Percentiles rank a stretch among this genome's conserved stretches.
Evolutionary conservation across 106 monocot species (phyloP).

Genomic region (Dioscorea dumetorum): DNA sequence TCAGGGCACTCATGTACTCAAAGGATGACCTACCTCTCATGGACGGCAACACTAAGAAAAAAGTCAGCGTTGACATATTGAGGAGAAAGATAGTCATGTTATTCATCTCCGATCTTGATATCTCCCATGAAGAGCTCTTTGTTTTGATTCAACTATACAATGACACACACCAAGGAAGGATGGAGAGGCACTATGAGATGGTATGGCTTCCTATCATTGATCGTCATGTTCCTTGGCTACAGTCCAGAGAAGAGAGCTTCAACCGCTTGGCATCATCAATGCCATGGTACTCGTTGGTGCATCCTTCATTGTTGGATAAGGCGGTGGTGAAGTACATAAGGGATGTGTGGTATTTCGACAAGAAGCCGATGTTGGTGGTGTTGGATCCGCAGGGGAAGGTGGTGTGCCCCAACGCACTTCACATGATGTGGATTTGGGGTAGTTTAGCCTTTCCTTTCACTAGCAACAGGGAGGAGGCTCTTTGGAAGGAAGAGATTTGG

Average conservation of each 20-base stretch:
- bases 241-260: slow-evolving; percentile 33
- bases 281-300: slow-evolving; percentile 64
- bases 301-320: slow-evolving; percentile 47
- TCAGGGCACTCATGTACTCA: slow-evolving; percentile 46
- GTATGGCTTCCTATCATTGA: slow-evolving; percentile 76
- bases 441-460: slow-evolving; percentile 75
- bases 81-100: slow-evolving; percentile 74
- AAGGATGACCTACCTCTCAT: slow-evolving; percentile 63
- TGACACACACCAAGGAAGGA: slow-evolving; percentile 49
- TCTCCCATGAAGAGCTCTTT: slow-evolving; percentile 65
- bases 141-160: slow-evolving; percentile 64
- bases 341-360: slow-evolving; percentile 65
- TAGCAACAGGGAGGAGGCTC: slow-evolving; percentile 60
- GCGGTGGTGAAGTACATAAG: slow-evolving; percentile 46
- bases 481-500: slow-evolving; percentile 90
- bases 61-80: slow-evolving; percentile 46
- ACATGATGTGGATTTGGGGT: slow-evolving; percentile 96
- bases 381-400: slow-evolving; percentile 75
- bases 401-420: slow-evolving; percentile 63
- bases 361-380: slow-evolving; percentile 66
- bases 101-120: slow-evolving; percentile 59
- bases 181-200: slow-evolving; percentile 65
- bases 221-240: slow-evolving; percentile 38
- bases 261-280: slow-evolving; percentile 31
- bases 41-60: slow-evolving; percentile 48